Percentiles rank a stretch among this genome's conserved stretches.
Evolutionary conservation across 2,329 filamentous ascomycete species (phyloP).

Genomic region (Teratosphaeriaceae sp.): DNA sequence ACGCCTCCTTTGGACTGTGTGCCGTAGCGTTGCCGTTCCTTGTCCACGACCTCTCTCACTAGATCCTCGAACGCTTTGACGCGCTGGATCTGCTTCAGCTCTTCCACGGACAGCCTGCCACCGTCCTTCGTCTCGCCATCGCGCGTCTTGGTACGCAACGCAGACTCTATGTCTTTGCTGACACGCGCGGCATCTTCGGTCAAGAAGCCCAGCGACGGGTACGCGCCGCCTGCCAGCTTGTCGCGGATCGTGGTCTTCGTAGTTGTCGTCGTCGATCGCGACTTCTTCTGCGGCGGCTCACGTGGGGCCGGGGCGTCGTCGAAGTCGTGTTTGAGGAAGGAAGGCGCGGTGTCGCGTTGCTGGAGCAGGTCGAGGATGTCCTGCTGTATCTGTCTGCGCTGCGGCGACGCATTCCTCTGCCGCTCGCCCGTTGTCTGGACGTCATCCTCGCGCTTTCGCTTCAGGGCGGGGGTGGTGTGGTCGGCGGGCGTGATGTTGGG

Average conservation of each 20-base stretch:
- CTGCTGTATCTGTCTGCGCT: conserved; percentile 26
- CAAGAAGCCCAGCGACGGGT: conserved; percentile 37
- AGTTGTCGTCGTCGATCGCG: conserved; percentile 32
- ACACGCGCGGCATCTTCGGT: conserved; percentile 37
- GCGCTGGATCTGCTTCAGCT: conserved; percentile 30
- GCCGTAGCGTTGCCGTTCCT: conserved; percentile 18
- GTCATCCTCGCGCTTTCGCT: conserved; percentile 41
- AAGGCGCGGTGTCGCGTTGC: conserved; percentile 41
- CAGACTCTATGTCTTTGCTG: conserved; percentile 32
- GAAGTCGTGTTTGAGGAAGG: conserved; percentile 38
- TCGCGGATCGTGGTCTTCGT: conserved; percentile 32
- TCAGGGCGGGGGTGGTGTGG: conserved; percentile 23
- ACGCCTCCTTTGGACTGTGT: conserved; percentile 1
- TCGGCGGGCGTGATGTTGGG: conserved; percentile 9
- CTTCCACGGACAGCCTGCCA: conserved; percentile 29
- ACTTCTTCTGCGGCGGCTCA: conserved; percentile 40
- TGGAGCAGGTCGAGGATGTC: conserved; percentile 38
- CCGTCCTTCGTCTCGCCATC: conserved; percentile 12
- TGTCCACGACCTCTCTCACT: conserved; percentile 22
- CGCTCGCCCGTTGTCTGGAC: conserved; percentile 19
- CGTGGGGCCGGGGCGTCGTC: conserved; percentile 24
- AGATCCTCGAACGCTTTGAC: conserved; percentile 24
- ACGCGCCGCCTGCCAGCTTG: conserved; percentile 33
- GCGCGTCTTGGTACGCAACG: conserved; percentile 23
- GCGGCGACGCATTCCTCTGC: conserved; percentile 14